Evolutionary conservation across 345 rosid species (phyloP).

Genomic region (Melaleuca alternifolia): DNA sequence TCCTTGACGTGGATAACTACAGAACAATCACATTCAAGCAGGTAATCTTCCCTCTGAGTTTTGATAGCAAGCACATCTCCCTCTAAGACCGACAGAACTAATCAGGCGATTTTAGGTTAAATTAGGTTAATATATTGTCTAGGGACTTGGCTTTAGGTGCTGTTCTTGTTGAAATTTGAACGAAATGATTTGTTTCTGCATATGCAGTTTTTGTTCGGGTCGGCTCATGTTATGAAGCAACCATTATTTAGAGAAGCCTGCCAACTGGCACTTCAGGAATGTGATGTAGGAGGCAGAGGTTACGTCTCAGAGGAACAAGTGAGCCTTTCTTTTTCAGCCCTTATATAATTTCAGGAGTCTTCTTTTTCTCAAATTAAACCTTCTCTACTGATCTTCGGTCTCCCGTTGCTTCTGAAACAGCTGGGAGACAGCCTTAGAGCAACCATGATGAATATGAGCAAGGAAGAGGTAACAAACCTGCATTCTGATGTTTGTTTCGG

Average conservation of each 20-base stretch:
- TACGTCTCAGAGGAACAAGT: slow-evolving; percentile 55
- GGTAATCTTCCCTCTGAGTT: slow-evolving; percentile 25
- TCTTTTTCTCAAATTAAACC: background rate
- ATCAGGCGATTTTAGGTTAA: background rate
- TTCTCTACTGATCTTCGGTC: background rate
- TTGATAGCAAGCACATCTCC: background rate
- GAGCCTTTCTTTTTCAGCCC: background rate
- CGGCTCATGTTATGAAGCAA: slow-evolving; percentile 58
- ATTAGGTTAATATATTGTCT: background rate
- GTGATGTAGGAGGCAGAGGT: slow-evolving; percentile 34
- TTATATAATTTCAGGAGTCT: background rate
- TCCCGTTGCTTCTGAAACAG: slow-evolving; percentile 1
- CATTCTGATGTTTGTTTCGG: background rate
- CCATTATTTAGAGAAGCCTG: slow-evolving; percentile 62
- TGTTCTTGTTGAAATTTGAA: background rate
- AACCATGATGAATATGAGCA: slow-evolving; percentile 35
- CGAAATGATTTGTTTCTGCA: background rate
- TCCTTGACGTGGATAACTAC: slow-evolving; percentile 67
- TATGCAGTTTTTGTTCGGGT: slow-evolving; percentile 75
- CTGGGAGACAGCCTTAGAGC: background rate
- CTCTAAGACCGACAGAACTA: background rate
- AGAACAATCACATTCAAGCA: slow-evolving; percentile 84
- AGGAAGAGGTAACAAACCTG: slow-evolving; percentile 39
- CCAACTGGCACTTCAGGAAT: slow-evolving; percentile 54
- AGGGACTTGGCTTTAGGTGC: background rate